Percentiles rank a stretch among this genome's conserved stretches.
Evolutionary conservation across 2,329 filamentous ascomycete species (phyloP).

Genomic region (Phoma sp.): DNA sequence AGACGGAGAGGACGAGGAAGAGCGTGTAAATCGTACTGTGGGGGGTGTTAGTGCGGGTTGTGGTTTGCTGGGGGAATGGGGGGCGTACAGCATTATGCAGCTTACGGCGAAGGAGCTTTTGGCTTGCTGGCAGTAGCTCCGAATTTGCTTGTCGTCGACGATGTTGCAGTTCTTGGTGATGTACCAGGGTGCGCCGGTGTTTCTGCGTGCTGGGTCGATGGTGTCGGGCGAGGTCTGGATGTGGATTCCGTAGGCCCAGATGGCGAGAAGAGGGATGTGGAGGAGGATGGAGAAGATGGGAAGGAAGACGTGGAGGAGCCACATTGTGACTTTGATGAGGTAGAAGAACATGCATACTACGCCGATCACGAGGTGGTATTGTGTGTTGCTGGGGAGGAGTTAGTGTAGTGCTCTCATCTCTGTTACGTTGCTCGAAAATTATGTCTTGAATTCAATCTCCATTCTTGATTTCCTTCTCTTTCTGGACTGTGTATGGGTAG

Average conservation of each 20-base stretch:
- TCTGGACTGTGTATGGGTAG: background rate
- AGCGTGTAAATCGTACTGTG: constrained; percentile 65
- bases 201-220: constrained; percentile 67
- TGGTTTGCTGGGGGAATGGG: background rate
- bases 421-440: background rate
- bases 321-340: constrained; percentile 71
- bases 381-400: constrained; percentile 64
- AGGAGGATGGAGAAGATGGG: constrained; percentile 68
- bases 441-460: background rate
- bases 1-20: constrained; percentile 66
- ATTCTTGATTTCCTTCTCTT: background rate
- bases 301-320: constrained; percentile 73
- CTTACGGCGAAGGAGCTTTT: constrained; percentile 71
- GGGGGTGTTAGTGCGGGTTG: constrained; percentile 6
- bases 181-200: constrained; percentile 74
- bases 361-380: constrained; percentile 78
- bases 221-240: constrained; percentile 77
- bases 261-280: constrained; percentile 62
- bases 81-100: constrained; percentile 70
- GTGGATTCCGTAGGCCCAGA: constrained; percentile 71
- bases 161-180: constrained; percentile 72
- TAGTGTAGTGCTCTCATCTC: background rate
- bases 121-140: constrained; percentile 69
- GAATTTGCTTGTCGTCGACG: constrained; percentile 61
- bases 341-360: constrained; percentile 78